Conservation (phyloP, 768 basidiomycete genomes). For the Solioccasus polychromus region DNA sequence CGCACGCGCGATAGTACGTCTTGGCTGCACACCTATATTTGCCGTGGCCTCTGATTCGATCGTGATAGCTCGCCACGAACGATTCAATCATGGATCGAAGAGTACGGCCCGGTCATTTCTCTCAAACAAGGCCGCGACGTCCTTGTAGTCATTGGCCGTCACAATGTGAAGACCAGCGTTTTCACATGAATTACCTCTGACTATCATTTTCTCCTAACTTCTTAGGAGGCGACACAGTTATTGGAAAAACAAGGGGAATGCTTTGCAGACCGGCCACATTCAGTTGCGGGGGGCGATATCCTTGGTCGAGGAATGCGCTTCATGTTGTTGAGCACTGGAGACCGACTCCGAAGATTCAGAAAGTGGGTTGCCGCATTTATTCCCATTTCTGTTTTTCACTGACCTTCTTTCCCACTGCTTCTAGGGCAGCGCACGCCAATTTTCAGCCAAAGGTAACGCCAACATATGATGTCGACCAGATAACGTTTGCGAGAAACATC, state of each 20-base stretch:
- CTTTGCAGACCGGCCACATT: constrained; percentile 49
- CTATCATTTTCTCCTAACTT: neutral
- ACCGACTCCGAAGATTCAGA: constrained; percentile 57
- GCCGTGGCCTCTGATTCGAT: neutral
- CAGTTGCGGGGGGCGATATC: constrained; percentile 54
- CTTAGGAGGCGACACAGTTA: constrained; percentile 47
- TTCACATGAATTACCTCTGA: neutral
- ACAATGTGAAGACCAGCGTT: constrained; percentile 6
- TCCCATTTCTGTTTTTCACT: neutral
- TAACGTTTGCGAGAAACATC: constrained; percentile 29
- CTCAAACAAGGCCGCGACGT: constrained; percentile 23
- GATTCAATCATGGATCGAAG: constrained; percentile 24
- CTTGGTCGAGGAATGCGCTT: constrained; percentile 58
- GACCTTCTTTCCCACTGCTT: neutral
- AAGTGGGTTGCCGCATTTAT: constrained; percentile 31
- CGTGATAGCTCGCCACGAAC: constrained; percentile 12
- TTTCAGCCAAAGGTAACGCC: constrained; percentile 48
- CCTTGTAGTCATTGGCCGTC: constrained; percentile 25
- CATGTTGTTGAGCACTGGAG: constrained; percentile 49
- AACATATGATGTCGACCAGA: constrained; percentile 46
- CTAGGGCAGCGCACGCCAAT: constrained; percentile 54
- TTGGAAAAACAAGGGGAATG: constrained; percentile 58
- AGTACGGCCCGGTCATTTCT: constrained; percentile 27
- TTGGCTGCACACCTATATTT: neutral
- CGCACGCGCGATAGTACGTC: constrained; percentile 20